Evolutionary conservation across 768 basidiomycete species (phyloP), one percentile per base, ranked within the genome.

Genomic region (Leccinum rimulosum): DNA sequence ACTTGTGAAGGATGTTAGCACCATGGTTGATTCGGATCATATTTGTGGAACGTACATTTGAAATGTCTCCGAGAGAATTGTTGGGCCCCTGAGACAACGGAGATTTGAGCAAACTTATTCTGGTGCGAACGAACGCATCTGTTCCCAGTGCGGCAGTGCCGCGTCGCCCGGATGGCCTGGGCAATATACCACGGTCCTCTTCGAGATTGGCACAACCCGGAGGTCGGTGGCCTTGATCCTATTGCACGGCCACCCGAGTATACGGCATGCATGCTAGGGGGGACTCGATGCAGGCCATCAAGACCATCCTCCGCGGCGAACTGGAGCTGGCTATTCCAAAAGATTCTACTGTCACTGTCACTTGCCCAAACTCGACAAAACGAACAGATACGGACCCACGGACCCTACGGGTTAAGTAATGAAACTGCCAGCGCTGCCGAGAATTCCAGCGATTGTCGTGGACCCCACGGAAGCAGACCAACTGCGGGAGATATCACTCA

Each of bases 391-490:
- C 27, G 17, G 27, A 31, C 25, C 25, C 28, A 57, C n/a, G 56
- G 36, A 47, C n/a, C 19, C 28, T 38, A 33, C 31, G 36, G 36
- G 30, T 6, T 25, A 19, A 15, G 43, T 45, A 45, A 45, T 58
- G 52, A 68, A 64, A 64, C 59, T 4, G 22, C 35, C 38, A 55
- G 19, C 56, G 14, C 17, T 19, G 49, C 49, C 61, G 59, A 50
- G 56, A 61, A 56, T n/a, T 33, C 56, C 19, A 27, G 27, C 11
- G 22, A 59, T 22, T 31, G 43, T 56, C 17, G 55, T 52, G 22
- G 31, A 52, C 38, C 19, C n/a, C 59, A 38, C 50, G 52, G 43
- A 45, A 57, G 49, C 11, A 27, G 43, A 30, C 40, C 17, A 19
- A 54, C 49, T 38, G 40, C 45, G 35, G 27, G 38, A 28, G 54